Evolutionary conservation across 2,329 filamentous ascomycete genomes (phyloP).

Genomic region (Ophiocordyceps robertsii): DNA sequence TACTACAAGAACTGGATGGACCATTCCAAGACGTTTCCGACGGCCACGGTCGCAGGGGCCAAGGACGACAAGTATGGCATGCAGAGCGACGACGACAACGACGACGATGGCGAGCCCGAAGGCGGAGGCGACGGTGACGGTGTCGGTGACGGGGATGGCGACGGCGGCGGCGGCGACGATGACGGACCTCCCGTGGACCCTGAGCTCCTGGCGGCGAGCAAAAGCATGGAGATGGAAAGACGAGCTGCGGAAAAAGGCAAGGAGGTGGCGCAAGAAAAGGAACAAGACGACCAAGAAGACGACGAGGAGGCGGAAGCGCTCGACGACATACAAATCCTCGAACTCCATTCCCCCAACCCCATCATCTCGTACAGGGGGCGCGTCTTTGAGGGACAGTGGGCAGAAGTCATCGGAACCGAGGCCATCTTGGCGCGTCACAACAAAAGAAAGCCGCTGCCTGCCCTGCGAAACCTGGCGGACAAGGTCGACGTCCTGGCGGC

Average conservation of each 20-base stretch:
- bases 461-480: conserved; percentile 29
- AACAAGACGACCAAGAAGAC: conserved; percentile 4
- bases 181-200: conserved; percentile 18
- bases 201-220: conserved; percentile 17
- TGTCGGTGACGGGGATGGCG: conserved; percentile 8
- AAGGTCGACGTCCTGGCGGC: conserved; percentile 56
- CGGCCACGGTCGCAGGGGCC: conserved; percentile 3
- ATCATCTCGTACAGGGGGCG: conserved; percentile 68
- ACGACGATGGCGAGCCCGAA: conserved; percentile 10
- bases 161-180: conserved; percentile 11
- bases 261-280: conserved; percentile 5
- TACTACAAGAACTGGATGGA: conserved; percentile 31
- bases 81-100: conserved; percentile 8
- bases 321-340: conserved; percentile 62
- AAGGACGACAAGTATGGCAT: neutral
- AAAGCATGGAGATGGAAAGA: neutral
- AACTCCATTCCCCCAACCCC: conserved; percentile 63
- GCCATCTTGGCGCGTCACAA: conserved; percentile 51
- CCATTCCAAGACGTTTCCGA: conserved; percentile 11
- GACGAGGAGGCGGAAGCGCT: neutral
- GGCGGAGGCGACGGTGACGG: conserved; percentile 14
- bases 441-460: conserved; percentile 16
- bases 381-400: conserved; percentile 71
- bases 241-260: conserved; percentile 7
- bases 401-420: conserved; percentile 72